Evolutionary conservation across 1,139 yeast species (phyloP), one percentile per base, ranked within the genome.

Genomic region (Protomyces gravidus): DNA sequence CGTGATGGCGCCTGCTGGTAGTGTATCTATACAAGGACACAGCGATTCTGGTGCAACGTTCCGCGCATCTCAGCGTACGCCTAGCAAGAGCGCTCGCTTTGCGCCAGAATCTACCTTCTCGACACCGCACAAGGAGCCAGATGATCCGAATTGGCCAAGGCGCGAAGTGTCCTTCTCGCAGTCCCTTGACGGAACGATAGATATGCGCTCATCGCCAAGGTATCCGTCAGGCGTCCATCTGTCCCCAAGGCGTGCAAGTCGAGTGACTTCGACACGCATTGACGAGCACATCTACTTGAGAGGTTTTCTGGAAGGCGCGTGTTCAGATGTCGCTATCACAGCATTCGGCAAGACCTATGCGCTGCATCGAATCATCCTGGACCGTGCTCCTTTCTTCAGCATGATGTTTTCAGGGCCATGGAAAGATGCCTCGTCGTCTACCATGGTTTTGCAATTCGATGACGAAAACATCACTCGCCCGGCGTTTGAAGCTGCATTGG

Each of bases 361-460:
- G 17, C 68, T 80, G 3, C 84, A 80, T 64, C 71, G 72, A 62
- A 65, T 80, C 50, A 70, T 79, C n/a, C 68, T 80, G 36, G 74
- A 73, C 61, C 72, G 78, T 55, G 72, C 79, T 58, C 77, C 78
- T 0, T 80, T 78, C 63, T 80, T 80, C 66, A 70, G 72, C 17
- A 72, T 78, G 1, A 63, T 80, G 59, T 76, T 80, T 63, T 69
- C 73, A 40, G 75, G 73, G 0, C 68, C 71, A 1, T 80, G 83
- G 84, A 66, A 67, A 2, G 72, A 71, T 15, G 58, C 65, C 19
- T 50, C 40, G 11, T 47, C 55, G 2, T 66, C 70, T 59, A 72
- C 70, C 23, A 64, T 78, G 36, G 68, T 68, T n/a, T 74, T 78
- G 59, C 78, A 76, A 51, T 63, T 65, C 45, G 73, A 72, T 57